These are phyloP conservation scores for Jamesozyma piceae DNA, from an alignment of 805 yeast species.

Conservation along the genomic window DNA sequence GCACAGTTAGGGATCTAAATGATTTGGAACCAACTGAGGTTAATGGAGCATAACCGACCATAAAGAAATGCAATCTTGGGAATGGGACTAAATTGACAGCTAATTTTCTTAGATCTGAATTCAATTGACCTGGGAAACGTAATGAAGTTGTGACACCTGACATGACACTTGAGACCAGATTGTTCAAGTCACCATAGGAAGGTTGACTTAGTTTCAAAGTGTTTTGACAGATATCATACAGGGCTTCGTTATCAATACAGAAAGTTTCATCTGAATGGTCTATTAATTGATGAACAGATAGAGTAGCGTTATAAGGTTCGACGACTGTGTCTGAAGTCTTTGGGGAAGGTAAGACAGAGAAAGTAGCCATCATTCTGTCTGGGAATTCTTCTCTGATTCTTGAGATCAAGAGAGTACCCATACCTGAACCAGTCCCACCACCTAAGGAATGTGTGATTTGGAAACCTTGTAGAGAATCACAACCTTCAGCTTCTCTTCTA, in stretches of 20 bases:
- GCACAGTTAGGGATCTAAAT: slow-evolving; percentile 77
- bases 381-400: slow-evolving; percentile 88
- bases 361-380: slow-evolving; percentile 93
- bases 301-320: slow-evolving; percentile 89
- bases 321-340: slow-evolving; percentile 88
- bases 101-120: slow-evolving; percentile 83
- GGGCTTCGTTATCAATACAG: slow-evolving; percentile 91
- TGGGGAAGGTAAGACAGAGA: slow-evolving; percentile 87
- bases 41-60: slow-evolving; percentile 91
- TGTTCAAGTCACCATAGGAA: slow-evolving; percentile 67
- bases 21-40: slow-evolving; percentile 72
- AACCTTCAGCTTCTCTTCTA: slow-evolving; percentile 87
- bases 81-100: slow-evolving; percentile 93
- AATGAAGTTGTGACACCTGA: slow-evolving; percentile 90
- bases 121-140: slow-evolving; percentile 91
- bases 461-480: slow-evolving; percentile 91
- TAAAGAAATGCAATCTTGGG: slow-evolving; percentile 91
- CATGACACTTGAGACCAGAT: slow-evolving; percentile 83
- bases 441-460: slow-evolving; percentile 77
- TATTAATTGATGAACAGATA: slow-evolving; percentile 83
- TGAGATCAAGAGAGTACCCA: slow-evolving; percentile 83
- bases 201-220: slow-evolving; percentile 79
- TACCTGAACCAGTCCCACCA: slow-evolving; percentile 95
- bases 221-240: slow-evolving; percentile 79
- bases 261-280: slow-evolving; percentile 89